These are phyloP conservation scores for Turnera subulata DNA, from an alignment of 345 rosid species.

Conservation along the genomic window DNA sequence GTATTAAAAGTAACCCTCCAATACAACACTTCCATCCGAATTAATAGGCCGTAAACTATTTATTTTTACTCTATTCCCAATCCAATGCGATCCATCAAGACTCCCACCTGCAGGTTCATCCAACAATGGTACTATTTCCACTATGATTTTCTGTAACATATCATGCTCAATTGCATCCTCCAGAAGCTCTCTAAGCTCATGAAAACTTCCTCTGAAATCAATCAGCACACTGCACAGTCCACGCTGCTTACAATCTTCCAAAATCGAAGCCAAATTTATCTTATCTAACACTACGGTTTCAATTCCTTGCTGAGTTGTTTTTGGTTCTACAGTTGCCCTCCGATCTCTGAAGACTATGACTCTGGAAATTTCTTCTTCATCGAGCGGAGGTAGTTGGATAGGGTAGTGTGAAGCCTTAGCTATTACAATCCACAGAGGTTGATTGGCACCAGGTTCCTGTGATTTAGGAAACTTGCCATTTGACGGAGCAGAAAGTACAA, in stretches of 20 bases:
- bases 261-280: slow-evolving; percentile 40
- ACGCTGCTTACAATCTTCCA: slow-evolving; percentile 43
- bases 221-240: slow-evolving; percentile 62
- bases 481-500: slow-evolving; percentile 51
- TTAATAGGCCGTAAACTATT: slow-evolving; percentile 42
- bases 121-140: slow-evolving; percentile 69
- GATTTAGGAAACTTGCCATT: slow-evolving; percentile 37
- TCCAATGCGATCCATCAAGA: slow-evolving; percentile 20
- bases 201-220: slow-evolving; percentile 51
- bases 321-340: slow-evolving; percentile 26
- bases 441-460: slow-evolving; percentile 55
- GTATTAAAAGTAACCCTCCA: slow-evolving; percentile 51
- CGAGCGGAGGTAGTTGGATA: slow-evolving; percentile 24
- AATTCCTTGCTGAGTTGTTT: slow-evolving; percentile 26
- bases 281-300: slow-evolving; percentile 47
- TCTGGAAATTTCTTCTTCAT: slow-evolving; percentile 33
- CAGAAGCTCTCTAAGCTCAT: slow-evolving; percentile 51
- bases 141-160: slow-evolving; percentile 44
- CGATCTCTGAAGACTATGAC: slow-evolving; percentile 38
- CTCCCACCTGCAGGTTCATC: slow-evolving; percentile 20
- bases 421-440: slow-evolving; percentile 51
- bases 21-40: slow-evolving; percentile 38
- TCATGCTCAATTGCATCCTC: slow-evolving; percentile 44
- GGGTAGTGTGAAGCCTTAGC: slow-evolving; percentile 24
- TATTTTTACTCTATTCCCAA: slow-evolving; percentile 33